These are phyloP conservation scores for Colletotrichum destructivum DNA, from an alignment of 2,329 filamentous ascomycete genomes.

Conservation along the genomic window DNA sequence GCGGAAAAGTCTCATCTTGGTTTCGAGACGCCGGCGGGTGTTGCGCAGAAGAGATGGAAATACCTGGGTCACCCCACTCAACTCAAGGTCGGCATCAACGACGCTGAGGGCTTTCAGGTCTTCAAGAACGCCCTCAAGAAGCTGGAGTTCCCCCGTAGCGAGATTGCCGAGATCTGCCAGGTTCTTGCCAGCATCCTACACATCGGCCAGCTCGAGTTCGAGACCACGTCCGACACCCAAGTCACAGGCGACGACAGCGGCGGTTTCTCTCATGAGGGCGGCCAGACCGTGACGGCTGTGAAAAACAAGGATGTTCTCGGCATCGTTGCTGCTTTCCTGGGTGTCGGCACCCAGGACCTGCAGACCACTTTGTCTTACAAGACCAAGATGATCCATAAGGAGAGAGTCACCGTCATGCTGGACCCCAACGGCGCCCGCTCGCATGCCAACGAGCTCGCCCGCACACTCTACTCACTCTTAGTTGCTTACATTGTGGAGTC, in stretches of 20 bases:
- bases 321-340: constrained; percentile 94
- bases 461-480: constrained; percentile 92
- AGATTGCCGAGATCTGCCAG: constrained; percentile 98
- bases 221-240: constrained; percentile 84
- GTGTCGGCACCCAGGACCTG: constrained; percentile 84
- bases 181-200: constrained; percentile 95
- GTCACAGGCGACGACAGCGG: constrained; percentile 91
- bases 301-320: constrained; percentile 93
- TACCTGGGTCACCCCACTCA: constrained; percentile 97
- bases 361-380: constrained; percentile 94
- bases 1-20: constrained; percentile 91
- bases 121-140: constrained; percentile 97
- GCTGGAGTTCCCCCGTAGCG: constrained; percentile 91
- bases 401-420: constrained; percentile 98
- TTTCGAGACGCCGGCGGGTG: constrained; percentile 65
- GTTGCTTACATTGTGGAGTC: constrained; percentile 95
- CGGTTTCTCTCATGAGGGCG: constrained; percentile 95
- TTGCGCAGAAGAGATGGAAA: constrained; percentile 86
- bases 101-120: constrained; percentile 94
- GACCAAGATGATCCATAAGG: constrained; percentile 95
- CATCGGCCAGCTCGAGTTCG: constrained; percentile 96
- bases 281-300: constrained; percentile 86
- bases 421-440: constrained; percentile 90
- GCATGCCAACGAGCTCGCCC: constrained; percentile 94
- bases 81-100: constrained; percentile 96